Base-by-base conservation (phyloP, 2,329 filamentous ascomycete species). In the Sporothrix schenckii region DNA sequence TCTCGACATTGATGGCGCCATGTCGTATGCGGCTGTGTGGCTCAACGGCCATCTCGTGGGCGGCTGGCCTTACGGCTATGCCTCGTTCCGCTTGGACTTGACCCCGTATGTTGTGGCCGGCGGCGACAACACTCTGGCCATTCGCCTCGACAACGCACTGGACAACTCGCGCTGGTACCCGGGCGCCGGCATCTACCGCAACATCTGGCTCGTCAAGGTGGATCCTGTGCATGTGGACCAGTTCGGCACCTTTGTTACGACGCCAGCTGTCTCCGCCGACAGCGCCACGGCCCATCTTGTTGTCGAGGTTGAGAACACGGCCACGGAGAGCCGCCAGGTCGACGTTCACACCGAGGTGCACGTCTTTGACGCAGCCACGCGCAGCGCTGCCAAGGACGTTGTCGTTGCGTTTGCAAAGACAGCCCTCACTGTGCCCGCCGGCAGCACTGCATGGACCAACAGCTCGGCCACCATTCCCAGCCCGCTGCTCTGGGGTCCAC, bases 171-270 rank as follows among this genome's bases (percentile, higher is more conserved):
- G 84, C 14, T 87, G 84, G 84, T 87, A 86, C 72, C 84, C 84
- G 6, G 84, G 85, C n/a, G 84, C 78, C 30, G 85, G 84, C 1
- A 77, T 87, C n/a, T 86, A 86, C 74, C 81, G 84, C 3, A 85
- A 86, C 70, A 79, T 87, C 4, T 87, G 84, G 85, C 79, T 87
- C 19, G 81, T 82, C 49, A 86, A 83, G 70, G 81, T 82, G 13
- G 76, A 81, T 49, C 75, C 80, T 1, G 77, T 80, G 0, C 85
- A 86, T 71, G 80, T 87, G 3, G 81, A 76, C 10, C 82, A 87
- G 58, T 84, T 78, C 61, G 85, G 85, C 3, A 86, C 84, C 0
- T 83, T 79, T 63, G 78, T 87, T 69, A 84, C 81, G 0, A 81
- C 84, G 7, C 80, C 77, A 14, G 74, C 77, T 3, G 80, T 87